Evolutionary conservation across 176 grass and related monocot genomes (phyloP).

Genomic region (Saccharum spontaneum): DNA sequence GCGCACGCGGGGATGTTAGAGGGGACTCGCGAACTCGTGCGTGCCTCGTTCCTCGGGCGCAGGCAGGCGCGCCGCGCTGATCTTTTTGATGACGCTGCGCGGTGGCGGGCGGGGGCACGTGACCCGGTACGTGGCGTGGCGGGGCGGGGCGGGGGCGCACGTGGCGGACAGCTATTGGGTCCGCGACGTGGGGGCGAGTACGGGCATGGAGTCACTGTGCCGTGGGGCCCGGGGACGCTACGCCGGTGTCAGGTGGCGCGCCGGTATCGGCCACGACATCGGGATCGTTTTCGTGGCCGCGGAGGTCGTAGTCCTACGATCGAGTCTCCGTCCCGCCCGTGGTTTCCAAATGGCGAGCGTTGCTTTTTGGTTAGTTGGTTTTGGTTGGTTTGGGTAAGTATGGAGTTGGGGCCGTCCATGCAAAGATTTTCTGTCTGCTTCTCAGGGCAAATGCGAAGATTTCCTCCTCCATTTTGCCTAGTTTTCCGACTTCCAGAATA

Average conservation of each 20-base stretch:
- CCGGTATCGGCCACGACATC: neutral
- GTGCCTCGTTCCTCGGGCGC: neutral
- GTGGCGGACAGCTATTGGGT: neutral
- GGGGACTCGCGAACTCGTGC: constrained; percentile 3
- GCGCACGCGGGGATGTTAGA: neutral
- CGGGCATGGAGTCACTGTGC: neutral
- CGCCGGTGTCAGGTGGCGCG: constrained; percentile 26
- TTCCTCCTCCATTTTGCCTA: neutral
- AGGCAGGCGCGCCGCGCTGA: neutral
- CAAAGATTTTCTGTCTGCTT: neutral
- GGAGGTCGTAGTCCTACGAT: neutral
- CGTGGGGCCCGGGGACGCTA: neutral
- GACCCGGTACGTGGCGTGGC: constrained; percentile 25
- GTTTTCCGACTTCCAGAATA: neutral
- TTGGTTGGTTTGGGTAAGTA: neutral
- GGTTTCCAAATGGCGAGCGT: neutral
- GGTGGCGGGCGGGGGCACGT: constrained; percentile 9
- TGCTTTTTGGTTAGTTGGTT: neutral
- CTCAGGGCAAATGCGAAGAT: neutral
- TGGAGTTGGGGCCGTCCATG: neutral
- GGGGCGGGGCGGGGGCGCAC: neutral
- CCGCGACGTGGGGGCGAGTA: neutral
- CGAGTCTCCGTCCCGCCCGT: neutral
- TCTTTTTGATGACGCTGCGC: neutral
- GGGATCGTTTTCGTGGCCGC: neutral